These are phyloP conservation scores for Leishmania arabica DNA, from an alignment of 208 protist species.

Conservation along the genomic window DNA sequence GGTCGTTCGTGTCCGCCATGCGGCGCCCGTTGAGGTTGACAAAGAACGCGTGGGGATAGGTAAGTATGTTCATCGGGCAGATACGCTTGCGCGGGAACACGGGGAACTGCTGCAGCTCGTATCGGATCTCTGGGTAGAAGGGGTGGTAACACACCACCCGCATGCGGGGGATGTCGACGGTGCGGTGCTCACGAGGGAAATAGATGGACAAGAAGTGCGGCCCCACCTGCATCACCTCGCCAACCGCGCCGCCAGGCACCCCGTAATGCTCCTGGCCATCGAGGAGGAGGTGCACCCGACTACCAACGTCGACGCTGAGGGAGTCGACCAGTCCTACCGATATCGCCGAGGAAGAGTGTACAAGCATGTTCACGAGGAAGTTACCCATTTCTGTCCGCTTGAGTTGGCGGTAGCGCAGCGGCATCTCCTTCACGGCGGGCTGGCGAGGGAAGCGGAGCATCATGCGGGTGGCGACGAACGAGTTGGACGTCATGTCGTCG, in stretches of 20 bases:
- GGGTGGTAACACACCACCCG: conserved; percentile 73
- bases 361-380: conserved; percentile 79
- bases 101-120: conserved; percentile 85
- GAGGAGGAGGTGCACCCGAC: conserved; percentile 71
- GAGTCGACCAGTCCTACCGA: conserved; percentile 69
- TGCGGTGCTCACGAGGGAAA: conserved; percentile 77
- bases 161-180: conserved; percentile 79
- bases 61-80: conserved; percentile 62
- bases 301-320: conserved; percentile 76
- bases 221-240: conserved; percentile 75
- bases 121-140: conserved; percentile 72
- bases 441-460: conserved; percentile 79
- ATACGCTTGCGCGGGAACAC: conserved; percentile 77
- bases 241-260: conserved; percentile 75
- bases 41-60: conserved; percentile 54
- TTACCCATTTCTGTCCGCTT: conserved; percentile 82
- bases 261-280: conserved; percentile 55
- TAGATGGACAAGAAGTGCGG: conserved; percentile 82
- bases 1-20: conserved; percentile 89
- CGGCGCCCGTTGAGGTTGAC: conserved; percentile 78
- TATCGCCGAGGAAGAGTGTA: conserved; percentile 49
- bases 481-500: conserved; percentile 71
- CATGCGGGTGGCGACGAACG: conserved; percentile 58
- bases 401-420: conserved; percentile 54
- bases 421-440: conserved; percentile 59